phyloP scores from a whole-genome alignment of 345 rosid genomes.

The Populus simonii region DNA sequence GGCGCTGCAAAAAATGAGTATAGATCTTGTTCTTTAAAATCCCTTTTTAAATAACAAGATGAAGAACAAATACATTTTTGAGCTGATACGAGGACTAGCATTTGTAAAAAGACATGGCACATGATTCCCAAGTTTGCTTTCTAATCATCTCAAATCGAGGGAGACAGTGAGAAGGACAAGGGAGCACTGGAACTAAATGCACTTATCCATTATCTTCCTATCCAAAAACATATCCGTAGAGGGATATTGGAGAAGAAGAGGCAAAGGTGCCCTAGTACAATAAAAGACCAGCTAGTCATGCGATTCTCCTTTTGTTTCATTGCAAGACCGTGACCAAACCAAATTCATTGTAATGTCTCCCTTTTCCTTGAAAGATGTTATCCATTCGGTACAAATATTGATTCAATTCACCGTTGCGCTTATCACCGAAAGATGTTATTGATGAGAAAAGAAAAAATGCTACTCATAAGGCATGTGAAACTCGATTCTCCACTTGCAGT shows the following conservation, averaged over 20 bases:
- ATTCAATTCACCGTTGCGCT: constrained; percentile 8
- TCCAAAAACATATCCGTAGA: constrained; percentile 2
- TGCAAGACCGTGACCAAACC: constrained; percentile 26
- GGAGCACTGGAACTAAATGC: neutral
- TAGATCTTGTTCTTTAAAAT: too few species aligned
- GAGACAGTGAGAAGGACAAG: constrained; percentile 1
- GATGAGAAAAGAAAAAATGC: neutral
- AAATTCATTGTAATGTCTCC: neutral
- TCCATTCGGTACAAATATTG: neutral
- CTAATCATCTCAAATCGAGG: neutral
- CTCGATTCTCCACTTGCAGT: constrained; percentile 5
- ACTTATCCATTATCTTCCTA: neutral
- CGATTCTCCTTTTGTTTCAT: constrained; percentile 14
- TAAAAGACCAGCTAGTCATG: constrained; percentile 12
- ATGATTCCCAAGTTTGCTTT: neutral
- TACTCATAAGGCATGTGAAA: constrained; percentile 11
- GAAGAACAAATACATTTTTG: too few species aligned
- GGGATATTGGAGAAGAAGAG: neutral
- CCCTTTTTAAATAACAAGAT: too few species aligned
- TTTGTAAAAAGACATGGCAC: neutral
- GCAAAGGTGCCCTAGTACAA: neutral
- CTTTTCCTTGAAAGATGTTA: constrained; percentile 2
- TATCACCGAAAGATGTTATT: constrained; percentile 25
- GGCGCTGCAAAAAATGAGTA: too few species aligned
- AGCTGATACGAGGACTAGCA: too few species aligned